Conservation (phyloP, 352 stramenopile genomes). For the Globisporangium takayamanum region DNA sequence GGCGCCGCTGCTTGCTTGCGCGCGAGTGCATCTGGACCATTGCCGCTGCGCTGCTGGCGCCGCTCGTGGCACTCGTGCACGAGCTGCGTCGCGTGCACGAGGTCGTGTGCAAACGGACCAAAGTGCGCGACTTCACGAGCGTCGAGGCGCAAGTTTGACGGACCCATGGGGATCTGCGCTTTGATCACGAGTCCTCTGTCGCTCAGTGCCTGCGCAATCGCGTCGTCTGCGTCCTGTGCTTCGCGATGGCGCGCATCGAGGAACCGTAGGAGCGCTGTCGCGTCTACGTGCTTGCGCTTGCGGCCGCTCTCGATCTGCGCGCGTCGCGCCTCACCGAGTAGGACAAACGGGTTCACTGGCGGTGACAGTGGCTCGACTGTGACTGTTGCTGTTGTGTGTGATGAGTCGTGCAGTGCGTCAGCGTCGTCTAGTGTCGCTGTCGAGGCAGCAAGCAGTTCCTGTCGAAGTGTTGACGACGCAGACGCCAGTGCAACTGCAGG, state of each 20-base stretch:
- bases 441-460: neutral
- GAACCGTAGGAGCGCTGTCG: conserved; percentile 33
- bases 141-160: conserved; percentile 46
- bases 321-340: conserved; percentile 29
- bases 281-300: conserved; percentile 23
- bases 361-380: neutral
- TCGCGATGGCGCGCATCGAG: conserved; percentile 41
- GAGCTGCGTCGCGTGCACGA: conserved; percentile 57
- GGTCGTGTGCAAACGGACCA: conserved; percentile 29
- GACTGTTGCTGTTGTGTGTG: neutral
- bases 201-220: conserved; percentile 36
- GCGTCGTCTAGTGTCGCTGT: neutral
- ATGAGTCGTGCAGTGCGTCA: too few relatives aligned
- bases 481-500: neutral
- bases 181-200: conserved; percentile 58
- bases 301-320: conserved; percentile 27
- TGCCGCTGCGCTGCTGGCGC: conserved; percentile 43
- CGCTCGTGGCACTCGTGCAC: conserved; percentile 43
- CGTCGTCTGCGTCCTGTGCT: conserved; percentile 33
- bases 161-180: conserved; percentile 65
- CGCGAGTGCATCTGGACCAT: conserved; percentile 13
- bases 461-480: neutral
- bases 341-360: conserved; percentile 24
- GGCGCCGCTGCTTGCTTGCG: conserved; percentile 12
- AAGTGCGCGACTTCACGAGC: conserved; percentile 33